Conservation (phyloP, 805 yeast species). For the Wickerhamomyces tratensis region DNA sequence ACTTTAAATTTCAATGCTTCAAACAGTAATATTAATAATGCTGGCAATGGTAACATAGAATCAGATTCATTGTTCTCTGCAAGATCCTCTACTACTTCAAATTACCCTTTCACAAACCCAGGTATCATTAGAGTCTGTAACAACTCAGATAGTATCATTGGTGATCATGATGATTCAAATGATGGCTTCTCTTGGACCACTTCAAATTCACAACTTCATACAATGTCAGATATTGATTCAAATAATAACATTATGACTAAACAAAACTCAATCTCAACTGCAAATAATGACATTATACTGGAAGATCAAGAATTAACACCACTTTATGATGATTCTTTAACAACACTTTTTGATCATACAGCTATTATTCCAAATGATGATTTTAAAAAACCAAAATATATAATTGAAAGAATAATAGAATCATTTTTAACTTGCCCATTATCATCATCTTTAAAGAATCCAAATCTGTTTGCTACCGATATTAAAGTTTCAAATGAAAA, state of each 20-base stretch:
- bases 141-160: neutral
- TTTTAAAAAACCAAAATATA: slow-evolving; percentile 4
- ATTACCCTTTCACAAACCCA: neutral
- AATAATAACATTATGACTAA: no score
- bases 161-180: neutral
- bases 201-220: no score
- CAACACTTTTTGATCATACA: neutral
- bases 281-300: no score
- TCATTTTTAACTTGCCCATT: slow-evolving; percentile 7
- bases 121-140: neutral
- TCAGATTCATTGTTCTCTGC: neutral
- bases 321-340: neutral
- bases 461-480: neutral
- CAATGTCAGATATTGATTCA: neutral
- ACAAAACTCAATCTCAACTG: no score
- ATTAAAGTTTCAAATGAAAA: neutral
- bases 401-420: slow-evolving; percentile 7
- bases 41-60: neutral
- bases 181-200: neutral
- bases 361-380: slow-evolving; percentile 2
- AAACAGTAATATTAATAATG: no score
- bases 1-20: no score
- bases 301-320: neutral
- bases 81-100: neutral
- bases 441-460: neutral